Evolutionary conservation across 331 rosid species (phyloP), one percentile per base, ranked within the genome.

Genomic region (Ulmus americana): DNA sequence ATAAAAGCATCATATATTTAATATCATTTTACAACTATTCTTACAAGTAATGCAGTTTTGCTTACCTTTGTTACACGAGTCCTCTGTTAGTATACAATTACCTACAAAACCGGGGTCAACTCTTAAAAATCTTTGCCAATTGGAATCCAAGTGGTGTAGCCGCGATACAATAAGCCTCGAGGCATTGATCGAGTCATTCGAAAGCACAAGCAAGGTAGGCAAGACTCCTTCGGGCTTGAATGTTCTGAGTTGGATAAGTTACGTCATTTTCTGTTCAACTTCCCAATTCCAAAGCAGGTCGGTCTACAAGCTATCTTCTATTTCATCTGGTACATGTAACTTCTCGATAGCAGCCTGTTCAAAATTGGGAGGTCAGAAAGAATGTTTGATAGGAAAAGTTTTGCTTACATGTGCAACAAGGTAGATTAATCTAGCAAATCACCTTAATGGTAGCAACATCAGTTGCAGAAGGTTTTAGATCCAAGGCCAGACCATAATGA

Each of bases 401-500:
- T 46, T 46, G 51, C 51, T 9, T 28, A 2, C 4, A 28, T 28
- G 35, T 28, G 35, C 45, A 38, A 57, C 2, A 65, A 8, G 18
- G 52, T 55, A 40, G 28, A 42, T 11, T 6, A 44, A 64, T 57
- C 5, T 15, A 49, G 56, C 48, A 7, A 65, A 74, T 86, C 79
- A 94, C 99, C 99, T 95, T 95, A 50, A 95, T 95, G 65, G 87
- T 64, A 73, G 99, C 97, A 58, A 89, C 96, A 59, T 95, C 99
- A 6, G 99, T 77, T 16, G 99, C 82, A 5, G 97, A 90, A 6
- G 99, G 99, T 75, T 95, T 95, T 82, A 95, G 74, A 84, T 95
- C 99, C 87, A 95, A 78, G 14, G 99, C 87, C 76, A 90, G 79
- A 64, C 97, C 97, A 48, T 79, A 95, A 84, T 95, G 87, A 84